These are phyloP conservation scores for Cordyceps tenuipes DNA, from an alignment of 2,329 filamentous ascomycete genomes.

Conservation along the genomic window DNA sequence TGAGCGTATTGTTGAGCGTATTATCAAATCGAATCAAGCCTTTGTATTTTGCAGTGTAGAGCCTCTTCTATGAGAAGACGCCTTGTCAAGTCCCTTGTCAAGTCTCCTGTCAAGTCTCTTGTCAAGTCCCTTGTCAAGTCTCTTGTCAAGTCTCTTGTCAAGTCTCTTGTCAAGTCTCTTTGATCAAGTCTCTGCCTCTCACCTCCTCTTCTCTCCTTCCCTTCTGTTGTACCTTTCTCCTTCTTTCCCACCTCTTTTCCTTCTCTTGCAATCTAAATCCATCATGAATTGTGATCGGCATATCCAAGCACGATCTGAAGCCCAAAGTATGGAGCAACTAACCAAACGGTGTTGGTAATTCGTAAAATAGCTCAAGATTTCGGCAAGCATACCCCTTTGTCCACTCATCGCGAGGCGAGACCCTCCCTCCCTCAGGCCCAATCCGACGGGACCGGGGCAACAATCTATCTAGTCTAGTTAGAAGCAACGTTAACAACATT, in stretches of 20 bases:
- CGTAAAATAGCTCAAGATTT: background rate
- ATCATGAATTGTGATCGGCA: constrained; percentile 1
- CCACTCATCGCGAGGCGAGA: background rate
- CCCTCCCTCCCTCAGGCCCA: background rate
- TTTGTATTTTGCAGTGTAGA: too few species aligned
- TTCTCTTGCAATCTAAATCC: background rate
- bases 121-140: too few species aligned
- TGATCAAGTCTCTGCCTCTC: too few species aligned
- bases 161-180: background rate
- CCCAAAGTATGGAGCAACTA: background rate
- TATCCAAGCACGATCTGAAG: background rate
- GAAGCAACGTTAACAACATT: too few species aligned
- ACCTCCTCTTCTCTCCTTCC: too few species aligned
- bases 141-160: background rate
- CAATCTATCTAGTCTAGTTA: too few species aligned
- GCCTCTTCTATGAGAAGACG: background rate
- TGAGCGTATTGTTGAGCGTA: background rate
- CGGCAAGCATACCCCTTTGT: background rate
- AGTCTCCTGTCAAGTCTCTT: background rate
- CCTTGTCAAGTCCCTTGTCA: background rate
- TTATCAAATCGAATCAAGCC: too few species aligned
- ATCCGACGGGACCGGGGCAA: background rate
- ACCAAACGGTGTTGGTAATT: background rate
- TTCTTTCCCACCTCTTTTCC: too few species aligned
- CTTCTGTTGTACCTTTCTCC: too few species aligned